Conservation (phyloP, 2,329 filamentous ascomycete species). For the Beauveria caledonica region DNA sequence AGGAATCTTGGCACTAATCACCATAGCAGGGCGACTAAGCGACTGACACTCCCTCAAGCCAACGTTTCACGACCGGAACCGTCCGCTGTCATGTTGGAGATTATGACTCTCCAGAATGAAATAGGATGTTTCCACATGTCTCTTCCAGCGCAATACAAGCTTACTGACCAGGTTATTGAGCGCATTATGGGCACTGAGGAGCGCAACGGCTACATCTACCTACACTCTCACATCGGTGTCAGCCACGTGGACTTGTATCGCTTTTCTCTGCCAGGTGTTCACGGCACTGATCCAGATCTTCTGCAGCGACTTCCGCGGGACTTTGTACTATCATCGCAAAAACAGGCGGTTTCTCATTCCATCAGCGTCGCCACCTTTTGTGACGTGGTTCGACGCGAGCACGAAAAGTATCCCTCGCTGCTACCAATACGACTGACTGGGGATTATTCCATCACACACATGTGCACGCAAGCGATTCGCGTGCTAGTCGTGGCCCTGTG, state of each 20-base stretch:
- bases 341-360: slow-evolving; percentile 31
- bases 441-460: slow-evolving; percentile 25
- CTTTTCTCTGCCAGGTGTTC: slow-evolving; percentile 28
- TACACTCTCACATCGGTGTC: slow-evolving; percentile 28
- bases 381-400: slow-evolving; percentile 24
- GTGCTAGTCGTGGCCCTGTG: slow-evolving; percentile 29
- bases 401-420: slow-evolving; percentile 19
- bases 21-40: slow-evolving; percentile 13
- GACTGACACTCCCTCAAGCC: slow-evolving; percentile 16
- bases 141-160: slow-evolving; percentile 25
- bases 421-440: slow-evolving; percentile 21
- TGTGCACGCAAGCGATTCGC: slow-evolving; percentile 23
- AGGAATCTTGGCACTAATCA: not conserved
- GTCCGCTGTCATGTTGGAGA: slow-evolving; percentile 29
- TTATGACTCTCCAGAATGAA: slow-evolving; percentile 29
- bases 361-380: slow-evolving; percentile 29
- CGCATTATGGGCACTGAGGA: slow-evolving; percentile 24
- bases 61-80: slow-evolving; percentile 22
- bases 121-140: slow-evolving; percentile 28
- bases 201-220: slow-evolving; percentile 27
- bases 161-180: slow-evolving; percentile 27
- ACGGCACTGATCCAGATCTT: slow-evolving; percentile 25
- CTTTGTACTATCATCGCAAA: slow-evolving; percentile 29
- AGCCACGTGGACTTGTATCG: slow-evolving; percentile 33
- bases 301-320: slow-evolving; percentile 26